These are phyloP conservation scores for Verticillium zaregamsianum DNA, from an alignment of 2,329 filamentous ascomycete genomes.

Conservation along the genomic window DNA sequence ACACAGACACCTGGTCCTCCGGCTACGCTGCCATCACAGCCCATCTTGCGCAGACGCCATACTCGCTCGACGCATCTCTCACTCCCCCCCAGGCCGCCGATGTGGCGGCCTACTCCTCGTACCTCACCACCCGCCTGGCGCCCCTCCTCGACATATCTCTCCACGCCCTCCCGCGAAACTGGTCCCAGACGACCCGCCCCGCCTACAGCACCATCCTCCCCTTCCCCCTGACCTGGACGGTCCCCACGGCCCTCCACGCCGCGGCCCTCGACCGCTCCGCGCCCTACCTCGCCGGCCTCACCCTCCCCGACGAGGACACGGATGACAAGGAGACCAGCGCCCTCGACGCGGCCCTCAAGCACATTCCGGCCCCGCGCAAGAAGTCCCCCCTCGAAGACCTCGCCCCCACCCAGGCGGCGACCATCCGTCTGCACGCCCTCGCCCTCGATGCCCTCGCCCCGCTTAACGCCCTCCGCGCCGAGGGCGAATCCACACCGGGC, in stretches of 20 bases:
- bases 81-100: slow-evolving; percentile 39
- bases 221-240: slow-evolving; percentile 84
- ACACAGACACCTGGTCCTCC: slow-evolving; percentile 48
- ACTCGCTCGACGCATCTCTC: slow-evolving; percentile 36
- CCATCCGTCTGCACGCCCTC: slow-evolving; percentile 72
- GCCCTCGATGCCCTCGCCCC: slow-evolving; percentile 69
- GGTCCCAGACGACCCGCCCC: slow-evolving; percentile 69
- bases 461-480: slow-evolving; percentile 53
- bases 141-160: slow-evolving; percentile 81
- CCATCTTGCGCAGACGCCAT: slow-evolving; percentile 43
- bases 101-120: slow-evolving; percentile 54
- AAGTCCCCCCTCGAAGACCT: slow-evolving; percentile 59
- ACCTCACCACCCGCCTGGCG: slow-evolving; percentile 70
- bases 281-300: slow-evolving; percentile 61
- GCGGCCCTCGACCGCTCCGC: slow-evolving; percentile 67
- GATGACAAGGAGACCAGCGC: slow-evolving; percentile 20
- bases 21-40: slow-evolving; percentile 59
- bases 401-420: slow-evolving; percentile 65
- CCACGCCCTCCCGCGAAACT: slow-evolving; percentile 88
- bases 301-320: slow-evolving; percentile 44
- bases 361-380: slow-evolving; percentile 31
- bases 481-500: slow-evolving; percentile 10
- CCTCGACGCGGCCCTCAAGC: slow-evolving; percentile 20
- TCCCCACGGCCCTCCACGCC: slow-evolving; percentile 69
- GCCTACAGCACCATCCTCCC: slow-evolving; percentile 76